phyloP scores from a whole-genome alignment of 2,329 filamentous ascomycete species.

The Ceratocystis huliohia region DNA sequence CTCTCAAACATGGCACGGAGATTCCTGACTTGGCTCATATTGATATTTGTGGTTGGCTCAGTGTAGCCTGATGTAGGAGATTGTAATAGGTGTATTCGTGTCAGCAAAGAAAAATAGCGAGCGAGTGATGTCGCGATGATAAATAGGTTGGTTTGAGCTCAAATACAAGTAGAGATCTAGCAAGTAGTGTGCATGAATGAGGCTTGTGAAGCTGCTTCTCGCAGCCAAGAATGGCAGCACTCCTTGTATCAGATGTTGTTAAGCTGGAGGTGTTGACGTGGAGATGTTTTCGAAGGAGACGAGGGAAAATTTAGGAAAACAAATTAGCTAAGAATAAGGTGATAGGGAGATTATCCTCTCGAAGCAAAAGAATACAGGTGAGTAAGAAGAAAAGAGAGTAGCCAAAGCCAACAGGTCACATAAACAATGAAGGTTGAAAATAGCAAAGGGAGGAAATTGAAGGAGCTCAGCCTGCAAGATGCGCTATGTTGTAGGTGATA shows the following conservation, averaged over 20 bases:
- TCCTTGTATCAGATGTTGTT: not conserved
- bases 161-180: not conserved
- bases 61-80: conserved; percentile 5
- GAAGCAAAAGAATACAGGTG: not conserved
- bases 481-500: conserved; percentile 3
- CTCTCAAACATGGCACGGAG: conserved; percentile 71
- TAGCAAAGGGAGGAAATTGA: conserved; percentile 10
- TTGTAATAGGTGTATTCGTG: not conserved
- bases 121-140: not conserved
- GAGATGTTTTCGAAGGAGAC: not conserved
- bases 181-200: not conserved
- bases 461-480: conserved; percentile 1
- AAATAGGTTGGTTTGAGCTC: not conserved
- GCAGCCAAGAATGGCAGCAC: not conserved
- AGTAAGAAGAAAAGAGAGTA: not conserved
- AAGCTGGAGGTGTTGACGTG: not conserved
- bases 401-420: not conserved
- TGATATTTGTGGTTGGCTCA: conserved; percentile 26
- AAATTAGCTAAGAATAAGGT: not conserved
- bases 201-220: not conserved
- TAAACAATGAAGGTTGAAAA: not conserved
- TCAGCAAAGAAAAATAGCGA: not conserved
- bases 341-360: not conserved
- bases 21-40: conserved; percentile 58
- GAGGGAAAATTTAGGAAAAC: not conserved